Percentiles rank a stretch among this genome's conserved stretches.
These are phyloP conservation scores for Lindgomyces ingoldianus DNA, from an alignment of 495 filamentous ascomycete genomes.

Conservation along the genomic window DNA sequence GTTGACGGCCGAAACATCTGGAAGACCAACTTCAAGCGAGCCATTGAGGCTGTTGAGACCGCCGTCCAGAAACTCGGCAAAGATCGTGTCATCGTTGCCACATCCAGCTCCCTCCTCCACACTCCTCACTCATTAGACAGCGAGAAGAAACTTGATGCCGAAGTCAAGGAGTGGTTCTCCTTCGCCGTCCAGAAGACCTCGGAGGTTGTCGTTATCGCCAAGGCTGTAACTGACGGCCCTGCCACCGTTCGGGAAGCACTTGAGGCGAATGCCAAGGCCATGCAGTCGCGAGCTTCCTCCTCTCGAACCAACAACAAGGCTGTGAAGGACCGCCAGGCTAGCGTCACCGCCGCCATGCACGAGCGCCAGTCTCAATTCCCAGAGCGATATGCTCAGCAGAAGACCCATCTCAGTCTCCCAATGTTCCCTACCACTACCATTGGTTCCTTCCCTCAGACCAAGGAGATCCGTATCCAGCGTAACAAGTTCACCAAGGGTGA, in stretches of 20 bases:
- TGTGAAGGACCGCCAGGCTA: conserved; percentile 91
- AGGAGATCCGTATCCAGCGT: conserved; percentile 91
- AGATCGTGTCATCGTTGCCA: conserved; percentile 93
- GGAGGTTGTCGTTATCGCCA: conserved; percentile 91
- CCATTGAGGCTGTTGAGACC: conserved; percentile 82
- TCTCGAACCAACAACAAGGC: conserved; percentile 92
- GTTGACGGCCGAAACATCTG: conserved; percentile 99
- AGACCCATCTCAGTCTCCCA: conserved; percentile 84
- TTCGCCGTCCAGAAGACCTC: conserved; percentile 93
- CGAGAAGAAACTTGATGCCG: conserved; percentile 92
- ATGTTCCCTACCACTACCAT: conserved; percentile 99
- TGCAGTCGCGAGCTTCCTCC: conserved; percentile 84
- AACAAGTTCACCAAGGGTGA: conserved; percentile 99
- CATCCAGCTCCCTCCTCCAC: conserved; percentile 95
- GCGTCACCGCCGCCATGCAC: conserved; percentile 81
- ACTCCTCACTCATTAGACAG: conserved; percentile 94
- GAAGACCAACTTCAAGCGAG: conserved; percentile 96
- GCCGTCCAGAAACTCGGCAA: conserved; percentile 92
- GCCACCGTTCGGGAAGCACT: conserved; percentile 80
- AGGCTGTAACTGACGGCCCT: conserved; percentile 89
- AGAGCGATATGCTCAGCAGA: conserved; percentile 77
- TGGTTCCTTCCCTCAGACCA: conserved; percentile 98
- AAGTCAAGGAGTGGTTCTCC: conserved; percentile 97
- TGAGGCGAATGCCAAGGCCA: conserved; percentile 90
- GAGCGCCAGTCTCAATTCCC: conserved; percentile 89